Percentiles rank a stretch among this genome's conserved stretches.
Conservation (phyloP, 140 eudicot species). For the Flaveria floridana region DNA sequence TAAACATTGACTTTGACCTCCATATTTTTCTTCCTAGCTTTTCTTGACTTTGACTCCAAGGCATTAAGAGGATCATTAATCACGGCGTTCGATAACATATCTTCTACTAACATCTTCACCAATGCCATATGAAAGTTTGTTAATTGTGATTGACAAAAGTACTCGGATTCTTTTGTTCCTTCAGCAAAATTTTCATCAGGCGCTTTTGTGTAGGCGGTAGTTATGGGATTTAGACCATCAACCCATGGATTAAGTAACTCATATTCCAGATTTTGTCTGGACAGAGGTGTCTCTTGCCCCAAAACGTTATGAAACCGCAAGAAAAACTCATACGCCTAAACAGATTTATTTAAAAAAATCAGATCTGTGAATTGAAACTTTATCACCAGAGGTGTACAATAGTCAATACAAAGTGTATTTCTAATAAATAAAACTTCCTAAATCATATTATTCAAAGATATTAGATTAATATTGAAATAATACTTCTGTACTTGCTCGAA, state of each 20-base stretch:
- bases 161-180: conserved; percentile 20
- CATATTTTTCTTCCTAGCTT: conserved; percentile 68
- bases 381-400: not conserved
- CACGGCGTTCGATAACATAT: conserved; percentile 56
- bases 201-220: conserved; percentile 32
- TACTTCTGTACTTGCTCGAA: not conserved
- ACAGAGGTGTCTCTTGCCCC: conserved; percentile 53
- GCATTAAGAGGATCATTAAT: conserved; percentile 49
- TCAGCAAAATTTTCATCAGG: conserved; percentile 19
- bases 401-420: not conserved
- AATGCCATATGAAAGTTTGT: conserved; percentile 58
- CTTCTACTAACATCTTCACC: conserved; percentile 64
- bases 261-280: conserved; percentile 64
- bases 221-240: conserved; percentile 38
- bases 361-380: not conserved
- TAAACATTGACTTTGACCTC: conserved; percentile 38
- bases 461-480: not conserved
- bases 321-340: conserved; percentile 73
- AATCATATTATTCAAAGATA: not conserved
- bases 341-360: conserved; percentile 23
- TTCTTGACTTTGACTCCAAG: conserved; percentile 58
- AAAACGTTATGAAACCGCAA: conserved; percentile 69
- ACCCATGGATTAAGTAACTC: conserved; percentile 79
- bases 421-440: not conserved
- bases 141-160: conserved; percentile 38